Percentiles rank a stretch among this genome's conserved stretches.
Conservation (phyloP, 352 stramenopile genomes). For the Albugo laibachii region DNA sequence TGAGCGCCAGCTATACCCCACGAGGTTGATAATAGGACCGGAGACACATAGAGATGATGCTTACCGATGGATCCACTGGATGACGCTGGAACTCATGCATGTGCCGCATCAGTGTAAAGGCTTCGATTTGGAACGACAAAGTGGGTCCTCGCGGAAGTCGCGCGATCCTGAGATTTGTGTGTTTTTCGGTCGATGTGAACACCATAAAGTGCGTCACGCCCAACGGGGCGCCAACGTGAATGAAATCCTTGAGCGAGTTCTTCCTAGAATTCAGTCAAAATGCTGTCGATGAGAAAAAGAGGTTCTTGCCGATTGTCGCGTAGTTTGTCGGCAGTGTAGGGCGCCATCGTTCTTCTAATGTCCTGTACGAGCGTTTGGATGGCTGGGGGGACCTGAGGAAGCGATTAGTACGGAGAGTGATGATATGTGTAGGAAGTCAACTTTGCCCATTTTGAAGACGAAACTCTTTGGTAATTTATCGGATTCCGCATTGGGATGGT, state of each 20-base stretch:
- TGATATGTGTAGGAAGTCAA: constrained; percentile 4
- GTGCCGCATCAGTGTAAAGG: constrained; percentile 85
- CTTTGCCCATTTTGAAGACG: constrained; percentile 83
- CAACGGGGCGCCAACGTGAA: constrained; percentile 76
- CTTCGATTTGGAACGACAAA: constrained; percentile 82
- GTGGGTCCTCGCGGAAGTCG: constrained; percentile 87
- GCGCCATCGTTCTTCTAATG: constrained; percentile 87
- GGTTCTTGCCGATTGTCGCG: constrained; percentile 51
- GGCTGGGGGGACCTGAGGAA: constrained; percentile 18
- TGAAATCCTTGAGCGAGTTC: constrained; percentile 87
- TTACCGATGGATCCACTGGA: constrained; percentile 70
- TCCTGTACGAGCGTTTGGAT: constrained; percentile 82
- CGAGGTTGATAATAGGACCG: neutral
- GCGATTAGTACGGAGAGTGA: neutral
- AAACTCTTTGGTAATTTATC: constrained; percentile 82
- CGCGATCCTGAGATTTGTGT: constrained; percentile 89
- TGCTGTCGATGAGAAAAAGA: neutral
- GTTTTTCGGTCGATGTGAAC: constrained; percentile 87
- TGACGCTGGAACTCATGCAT: constrained; percentile 83
- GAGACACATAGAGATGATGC: neutral
- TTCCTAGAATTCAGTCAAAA: constrained; percentile 13
- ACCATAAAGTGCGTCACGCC: constrained; percentile 95
- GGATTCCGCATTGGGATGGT: constrained; percentile 38
- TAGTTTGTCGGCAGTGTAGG: constrained; percentile 87
- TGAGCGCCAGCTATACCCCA: constrained; percentile 33